Evolutionary conservation across 2,329 filamentous ascomycete genomes (phyloP).

Genomic region (Apiospora koreana): DNA sequence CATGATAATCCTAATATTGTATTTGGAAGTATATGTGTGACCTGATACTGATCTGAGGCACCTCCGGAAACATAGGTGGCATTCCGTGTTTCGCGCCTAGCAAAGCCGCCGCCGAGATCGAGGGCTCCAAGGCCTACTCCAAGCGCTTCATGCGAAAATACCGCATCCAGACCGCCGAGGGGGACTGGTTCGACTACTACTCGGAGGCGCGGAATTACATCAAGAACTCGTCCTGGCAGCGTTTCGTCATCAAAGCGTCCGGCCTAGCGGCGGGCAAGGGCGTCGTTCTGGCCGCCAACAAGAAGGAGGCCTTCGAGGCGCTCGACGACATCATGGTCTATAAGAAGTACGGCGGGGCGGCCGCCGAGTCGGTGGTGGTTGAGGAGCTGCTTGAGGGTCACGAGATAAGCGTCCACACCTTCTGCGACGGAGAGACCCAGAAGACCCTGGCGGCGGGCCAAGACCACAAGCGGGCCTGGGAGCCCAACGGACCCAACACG

Average conservation of each 20-base stretch:
- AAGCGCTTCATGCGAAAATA: constrained; percentile 76
- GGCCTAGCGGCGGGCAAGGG: constrained; percentile 73
- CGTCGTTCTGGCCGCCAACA: constrained; percentile 35
- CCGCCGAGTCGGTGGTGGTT: constrained; percentile 70
- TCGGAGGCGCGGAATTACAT: neutral
- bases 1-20: too few relatives aligned
- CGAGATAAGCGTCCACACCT: constrained; percentile 68
- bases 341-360: constrained; percentile 61
- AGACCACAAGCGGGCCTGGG: constrained; percentile 59
- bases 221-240: neutral
- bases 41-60: too few relatives aligned
- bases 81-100: constrained; percentile 71
- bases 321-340: constrained; percentile 69
- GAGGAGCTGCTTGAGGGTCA: constrained; percentile 72
- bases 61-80: constrained; percentile 42
- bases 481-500: neutral
- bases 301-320: constrained; percentile 62
- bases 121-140: constrained; percentile 80
- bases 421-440: constrained; percentile 67
- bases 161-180: constrained; percentile 45
- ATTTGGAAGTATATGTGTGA: too few relatives aligned
- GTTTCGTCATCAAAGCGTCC: neutral
- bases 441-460: constrained; percentile 69
- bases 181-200: neutral
- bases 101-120: constrained; percentile 69